These are phyloP conservation scores for Plectosphaerella cucumerina DNA, from an alignment of 2,329 filamentous ascomycete genomes.

Conservation along the genomic window DNA sequence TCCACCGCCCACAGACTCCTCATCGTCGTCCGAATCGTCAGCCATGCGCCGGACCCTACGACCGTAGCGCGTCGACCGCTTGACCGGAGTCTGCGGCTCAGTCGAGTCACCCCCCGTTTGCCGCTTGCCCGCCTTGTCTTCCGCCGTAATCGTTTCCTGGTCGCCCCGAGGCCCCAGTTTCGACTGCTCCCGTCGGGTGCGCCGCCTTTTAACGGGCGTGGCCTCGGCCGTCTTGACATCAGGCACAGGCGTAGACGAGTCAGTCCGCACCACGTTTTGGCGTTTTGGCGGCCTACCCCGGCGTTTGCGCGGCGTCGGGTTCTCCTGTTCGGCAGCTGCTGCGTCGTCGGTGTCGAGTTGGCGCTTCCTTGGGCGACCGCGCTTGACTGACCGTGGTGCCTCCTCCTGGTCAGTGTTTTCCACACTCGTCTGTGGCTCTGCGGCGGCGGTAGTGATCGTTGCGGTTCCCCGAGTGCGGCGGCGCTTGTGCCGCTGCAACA, in stretches of 20 bases:
- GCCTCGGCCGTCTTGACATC: not conserved
- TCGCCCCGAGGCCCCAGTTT: no score
- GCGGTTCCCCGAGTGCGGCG: no score
- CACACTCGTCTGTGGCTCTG: not conserved
- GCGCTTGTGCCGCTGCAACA: no score
- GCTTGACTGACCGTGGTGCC: not conserved
- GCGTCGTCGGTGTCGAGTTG: not conserved
- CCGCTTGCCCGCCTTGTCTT: no score
- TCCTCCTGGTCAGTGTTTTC: not conserved
- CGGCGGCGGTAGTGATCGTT: no score
- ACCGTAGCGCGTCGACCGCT: not conserved
- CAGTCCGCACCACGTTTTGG: not conserved
- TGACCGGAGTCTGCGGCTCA: not conserved
- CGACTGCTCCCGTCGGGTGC: not conserved
- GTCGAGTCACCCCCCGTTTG: not conserved
- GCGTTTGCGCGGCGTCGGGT: not conserved
- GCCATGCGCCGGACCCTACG: not conserved
- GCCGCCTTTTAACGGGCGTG: not conserved
- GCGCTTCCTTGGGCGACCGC: not conserved
- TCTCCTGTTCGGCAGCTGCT: no score
- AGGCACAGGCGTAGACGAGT: not conserved
- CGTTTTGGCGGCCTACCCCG: not conserved
- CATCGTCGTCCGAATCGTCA: not conserved
- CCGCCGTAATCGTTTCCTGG: not conserved
- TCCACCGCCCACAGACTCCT: not conserved